Evolutionary conservation across 1,284 basidiomycete species (phyloP).

Genomic region (Marasmius tenuissimus): DNA sequence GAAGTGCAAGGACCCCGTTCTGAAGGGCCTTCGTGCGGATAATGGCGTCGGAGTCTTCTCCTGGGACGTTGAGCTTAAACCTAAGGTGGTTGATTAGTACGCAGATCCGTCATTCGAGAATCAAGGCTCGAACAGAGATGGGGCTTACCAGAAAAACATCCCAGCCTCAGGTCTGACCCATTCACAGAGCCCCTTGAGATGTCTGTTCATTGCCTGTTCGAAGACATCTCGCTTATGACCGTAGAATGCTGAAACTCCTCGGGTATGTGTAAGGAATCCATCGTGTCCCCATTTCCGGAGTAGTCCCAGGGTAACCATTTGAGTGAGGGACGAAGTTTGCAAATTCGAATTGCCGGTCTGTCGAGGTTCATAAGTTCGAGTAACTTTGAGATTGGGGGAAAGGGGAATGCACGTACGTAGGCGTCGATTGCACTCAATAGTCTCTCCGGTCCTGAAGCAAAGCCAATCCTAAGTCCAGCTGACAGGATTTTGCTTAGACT

Average conservation of each 20-base stretch:
- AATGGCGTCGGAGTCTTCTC: slow-evolving; percentile 75
- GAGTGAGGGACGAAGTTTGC: slow-evolving; percentile 78
- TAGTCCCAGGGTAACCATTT: slow-evolving; percentile 72
- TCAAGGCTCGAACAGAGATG: slow-evolving; percentile 4
- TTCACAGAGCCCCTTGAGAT: slow-evolving; percentile 62
- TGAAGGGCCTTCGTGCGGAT: slow-evolving; percentile 79
- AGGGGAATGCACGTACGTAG: slow-evolving; percentile 51
- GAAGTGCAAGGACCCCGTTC: slow-evolving; percentile 86
- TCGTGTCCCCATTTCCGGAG: slow-evolving; percentile 78
- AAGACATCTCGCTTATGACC: slow-evolving; percentile 78
- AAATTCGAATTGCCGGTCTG: slow-evolving; percentile 76
- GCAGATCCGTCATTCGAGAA: not conserved
- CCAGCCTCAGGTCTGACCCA: slow-evolving; percentile 89
- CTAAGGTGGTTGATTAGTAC: slow-evolving; percentile 30
- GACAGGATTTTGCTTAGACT: slow-evolving; percentile 88
- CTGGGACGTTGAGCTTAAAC: slow-evolving; percentile 63
- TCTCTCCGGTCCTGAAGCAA: slow-evolving; percentile 75
- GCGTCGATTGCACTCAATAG: slow-evolving; percentile 74
- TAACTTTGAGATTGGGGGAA: not conserved
- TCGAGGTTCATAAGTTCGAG: slow-evolving; percentile 32
- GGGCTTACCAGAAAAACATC: slow-evolving; percentile 82
- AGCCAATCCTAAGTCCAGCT: slow-evolving; percentile 81
- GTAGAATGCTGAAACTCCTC: slow-evolving; percentile 79
- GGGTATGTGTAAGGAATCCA: slow-evolving; percentile 76
- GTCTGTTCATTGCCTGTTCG: slow-evolving; percentile 70